A percentile compares a stretch with the other conserved stretches of the same genome.
Conservation (phyloP, 139 green algal species). For the Chlorella vulgaris region DNA sequence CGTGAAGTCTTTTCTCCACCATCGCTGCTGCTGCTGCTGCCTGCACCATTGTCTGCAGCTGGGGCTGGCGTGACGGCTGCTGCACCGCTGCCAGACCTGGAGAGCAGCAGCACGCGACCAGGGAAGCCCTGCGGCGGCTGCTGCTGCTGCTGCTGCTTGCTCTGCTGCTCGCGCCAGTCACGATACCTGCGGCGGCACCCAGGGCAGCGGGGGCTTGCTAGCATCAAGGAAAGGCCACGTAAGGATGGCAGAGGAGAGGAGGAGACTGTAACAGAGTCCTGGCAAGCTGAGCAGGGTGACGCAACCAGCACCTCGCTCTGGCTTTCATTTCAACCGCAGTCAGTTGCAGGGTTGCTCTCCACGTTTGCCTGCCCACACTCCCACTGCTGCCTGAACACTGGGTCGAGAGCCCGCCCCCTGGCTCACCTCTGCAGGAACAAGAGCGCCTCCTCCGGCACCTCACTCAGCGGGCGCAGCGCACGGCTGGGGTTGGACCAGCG, state of each 20-base stretch:
- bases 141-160: background rate
- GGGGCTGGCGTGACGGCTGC: no score
- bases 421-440: slow-evolving; percentile 11
- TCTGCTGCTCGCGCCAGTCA: background rate
- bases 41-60: background rate
- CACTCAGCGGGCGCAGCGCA: slow-evolving; percentile 3
- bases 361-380: background rate
- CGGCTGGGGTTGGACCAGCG: slow-evolving; percentile 10
- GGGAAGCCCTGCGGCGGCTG: background rate
- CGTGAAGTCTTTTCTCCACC: no score
- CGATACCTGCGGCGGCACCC: background rate
- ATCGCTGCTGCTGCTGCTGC: background rate
- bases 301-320: no score
- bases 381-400: no score
- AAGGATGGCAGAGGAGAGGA: no score
- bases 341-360: background rate
- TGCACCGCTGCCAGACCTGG: background rate
- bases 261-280: no score
- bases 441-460: slow-evolving; percentile 2
- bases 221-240: no score
- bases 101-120: background rate
- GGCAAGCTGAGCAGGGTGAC: no score
- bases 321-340: no score
- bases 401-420: background rate
- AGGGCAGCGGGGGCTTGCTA: no score